Base-by-base conservation (phyloP, 2,329 filamentous ascomycete genomes). In the Cladosporium sp. region DNA sequence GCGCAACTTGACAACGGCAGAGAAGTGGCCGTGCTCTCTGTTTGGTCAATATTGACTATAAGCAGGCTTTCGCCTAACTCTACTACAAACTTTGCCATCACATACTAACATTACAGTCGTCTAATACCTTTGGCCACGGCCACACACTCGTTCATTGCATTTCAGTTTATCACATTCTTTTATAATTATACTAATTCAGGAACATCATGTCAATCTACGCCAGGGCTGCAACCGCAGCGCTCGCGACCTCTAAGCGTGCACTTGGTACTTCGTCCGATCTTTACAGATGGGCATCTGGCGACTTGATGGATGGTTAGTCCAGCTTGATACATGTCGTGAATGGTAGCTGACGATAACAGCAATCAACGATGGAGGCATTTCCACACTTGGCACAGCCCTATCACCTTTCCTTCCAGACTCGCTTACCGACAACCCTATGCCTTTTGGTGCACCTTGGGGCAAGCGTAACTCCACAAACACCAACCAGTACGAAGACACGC, bases 371-470 rank as follows among this genome's bases (percentile, higher is more conserved):
- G 59, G 65, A 35, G 49, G 50, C 26, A 40, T 67, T 21, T 70
- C 69, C 2, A 18, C 63, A 7, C 68, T 70, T 23, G 69, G 68
- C 21, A 70, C 69, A 8, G 57, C 62, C 12, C 46, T 68, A 23
- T 49, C 58, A 31, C 50, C 26, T 2, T 40, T 35, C 6, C 44
- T 70, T 7, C 68, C 69, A 12, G 50, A 64, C 21, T 69, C 31
- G 14, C 62, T 69, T 12, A 66, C 63, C 12, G 61, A 68, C 60
- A 69, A 69, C 33, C 70, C 71, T 1, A 49, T 71, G 61, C 71
- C 71, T 1, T 52, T 69, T 7, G 71, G 71, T 26, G 64, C 55
- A 35, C 71, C 71, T n/a, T 72, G 71, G 71, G 71, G 71, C 28
- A 65, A 23, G 8, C 28, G 40, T 5, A 67, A 53, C 52, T 58